Conservation (phyloP, 768 basidiomycete genomes). For the Pleurotus platypus region DNA sequence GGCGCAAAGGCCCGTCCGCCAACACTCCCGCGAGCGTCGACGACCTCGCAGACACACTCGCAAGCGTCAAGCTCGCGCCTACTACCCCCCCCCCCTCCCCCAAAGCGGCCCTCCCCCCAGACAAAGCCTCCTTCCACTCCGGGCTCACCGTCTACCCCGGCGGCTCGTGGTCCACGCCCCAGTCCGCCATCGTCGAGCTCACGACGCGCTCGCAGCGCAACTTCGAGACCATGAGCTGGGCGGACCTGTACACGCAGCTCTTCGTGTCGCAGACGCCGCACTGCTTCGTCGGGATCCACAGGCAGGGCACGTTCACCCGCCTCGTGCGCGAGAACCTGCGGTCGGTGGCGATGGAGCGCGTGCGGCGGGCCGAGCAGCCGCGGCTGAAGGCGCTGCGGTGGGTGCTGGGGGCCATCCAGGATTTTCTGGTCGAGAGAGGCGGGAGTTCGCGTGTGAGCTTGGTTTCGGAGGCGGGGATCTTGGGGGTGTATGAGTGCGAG, state of each 20-base stretch:
- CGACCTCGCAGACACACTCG: conserved; percentile 31
- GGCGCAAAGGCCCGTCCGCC: background rate
- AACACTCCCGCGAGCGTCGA: conserved; percentile 22
- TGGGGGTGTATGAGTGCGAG: conserved; percentile 50
- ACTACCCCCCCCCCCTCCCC: background rate
- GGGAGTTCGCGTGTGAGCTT: conserved; percentile 50
- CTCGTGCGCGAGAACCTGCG: conserved; percentile 41
- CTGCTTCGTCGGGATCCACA: conserved; percentile 58
- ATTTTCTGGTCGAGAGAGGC: conserved; percentile 48
- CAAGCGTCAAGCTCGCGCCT: conserved; percentile 25
- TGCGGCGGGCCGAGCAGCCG: conserved; percentile 28
- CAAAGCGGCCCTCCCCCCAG: background rate
- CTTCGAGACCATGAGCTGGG: conserved; percentile 43
- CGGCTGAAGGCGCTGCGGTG: conserved; percentile 34
- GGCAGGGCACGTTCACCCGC: conserved; percentile 45
- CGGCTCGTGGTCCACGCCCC: conserved; percentile 34
- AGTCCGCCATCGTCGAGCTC: conserved; percentile 42
- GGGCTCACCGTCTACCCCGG: conserved; percentile 15
- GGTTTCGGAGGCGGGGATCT: conserved; percentile 41
- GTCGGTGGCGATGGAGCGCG: conserved; percentile 29
- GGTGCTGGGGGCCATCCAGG: conserved; percentile 40
- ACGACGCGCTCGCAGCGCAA: conserved; percentile 36
- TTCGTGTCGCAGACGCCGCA: conserved; percentile 66
- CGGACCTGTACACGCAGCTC: conserved; percentile 60
- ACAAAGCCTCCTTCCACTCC: conserved; percentile 9